Conservation (phyloP, 768 basidiomycete species). For the Pluteus cervinus region DNA sequence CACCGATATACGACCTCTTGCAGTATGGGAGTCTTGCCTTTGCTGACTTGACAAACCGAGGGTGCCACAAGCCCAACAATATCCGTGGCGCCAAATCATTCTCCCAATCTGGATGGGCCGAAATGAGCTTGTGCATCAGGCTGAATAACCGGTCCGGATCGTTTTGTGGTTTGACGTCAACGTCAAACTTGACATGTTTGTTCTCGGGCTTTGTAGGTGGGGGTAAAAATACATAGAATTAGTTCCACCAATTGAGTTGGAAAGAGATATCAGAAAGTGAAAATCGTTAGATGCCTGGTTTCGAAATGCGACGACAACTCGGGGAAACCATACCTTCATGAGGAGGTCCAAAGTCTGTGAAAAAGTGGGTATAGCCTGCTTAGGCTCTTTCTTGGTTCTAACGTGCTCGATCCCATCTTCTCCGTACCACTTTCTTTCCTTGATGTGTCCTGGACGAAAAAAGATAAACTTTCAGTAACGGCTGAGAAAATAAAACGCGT, state of each 20-base stretch:
- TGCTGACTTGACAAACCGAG: slow-evolving; percentile 78
- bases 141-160: slow-evolving; percentile 81
- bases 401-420: slow-evolving; percentile 69
- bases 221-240: slow-evolving; percentile 4
- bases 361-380: slow-evolving; percentile 88
- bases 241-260: not conserved
- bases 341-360: slow-evolving; percentile 72
- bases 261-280: not conserved
- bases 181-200: slow-evolving; percentile 70
- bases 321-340: slow-evolving; percentile 52
- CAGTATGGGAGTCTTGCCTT: slow-evolving; percentile 75
- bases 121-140: slow-evolving; percentile 68
- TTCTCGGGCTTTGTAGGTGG: slow-evolving; percentile 54
- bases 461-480: slow-evolving; percentile 14
- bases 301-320: not conserved
- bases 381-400: slow-evolving; percentile 73
- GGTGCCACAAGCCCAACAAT: slow-evolving; percentile 85
- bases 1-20: slow-evolving; percentile 80
- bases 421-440: slow-evolving; percentile 68
- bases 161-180: slow-evolving; percentile 94
- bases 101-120: slow-evolving; percentile 65
- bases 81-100: slow-evolving; percentile 73
- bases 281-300: not conserved
- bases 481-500: slow-evolving; percentile 5
- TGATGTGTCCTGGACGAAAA: slow-evolving; percentile 50